phyloP scores from a whole-genome alignment of 495 filamentous ascomycete genomes.

The Penicillium macrosclerotiorum region DNA sequence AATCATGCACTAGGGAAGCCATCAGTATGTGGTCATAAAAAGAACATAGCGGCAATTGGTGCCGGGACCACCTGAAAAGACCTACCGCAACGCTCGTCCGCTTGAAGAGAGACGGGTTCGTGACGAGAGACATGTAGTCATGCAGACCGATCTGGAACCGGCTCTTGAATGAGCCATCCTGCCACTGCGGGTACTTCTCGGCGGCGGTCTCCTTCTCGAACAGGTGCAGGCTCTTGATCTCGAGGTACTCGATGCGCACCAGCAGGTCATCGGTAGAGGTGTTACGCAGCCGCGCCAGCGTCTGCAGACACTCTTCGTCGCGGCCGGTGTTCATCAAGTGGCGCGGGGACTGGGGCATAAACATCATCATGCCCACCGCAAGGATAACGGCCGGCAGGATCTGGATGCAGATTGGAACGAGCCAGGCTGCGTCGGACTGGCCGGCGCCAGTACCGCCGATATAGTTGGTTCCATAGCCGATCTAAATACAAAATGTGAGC shows the following conservation, averaged over 20 bases:
- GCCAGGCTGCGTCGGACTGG: constrained; percentile 39
- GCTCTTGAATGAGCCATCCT: constrained; percentile 30
- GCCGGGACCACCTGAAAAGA: neutral
- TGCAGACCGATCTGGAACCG: constrained; percentile 29
- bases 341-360: constrained; percentile 26
- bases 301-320: constrained; percentile 31
- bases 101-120: constrained; percentile 36
- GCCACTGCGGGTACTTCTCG: constrained; percentile 35
- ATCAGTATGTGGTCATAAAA: constrained; percentile 5
- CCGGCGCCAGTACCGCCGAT: constrained; percentile 39
- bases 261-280: constrained; percentile 57
- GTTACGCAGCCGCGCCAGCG: constrained; percentile 63
- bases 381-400: constrained; percentile 42
- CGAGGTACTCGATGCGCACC: constrained; percentile 73
- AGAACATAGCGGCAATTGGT: neutral
- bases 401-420: constrained; percentile 50
- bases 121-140: constrained; percentile 34
- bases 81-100: constrained; percentile 35
- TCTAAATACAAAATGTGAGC: constrained; percentile 1
- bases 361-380: constrained; percentile 43
- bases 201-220: constrained; percentile 72
- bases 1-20: constrained; percentile 25
- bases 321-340: constrained; percentile 12
- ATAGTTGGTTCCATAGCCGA: constrained; percentile 30
- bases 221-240: constrained; percentile 72